A percentile compares a stretch with the other conserved stretches of the same genome.
These are phyloP conservation scores for Candida loeiensis DNA, from an alignment of 805 yeast species.

Conservation along the genomic window DNA sequence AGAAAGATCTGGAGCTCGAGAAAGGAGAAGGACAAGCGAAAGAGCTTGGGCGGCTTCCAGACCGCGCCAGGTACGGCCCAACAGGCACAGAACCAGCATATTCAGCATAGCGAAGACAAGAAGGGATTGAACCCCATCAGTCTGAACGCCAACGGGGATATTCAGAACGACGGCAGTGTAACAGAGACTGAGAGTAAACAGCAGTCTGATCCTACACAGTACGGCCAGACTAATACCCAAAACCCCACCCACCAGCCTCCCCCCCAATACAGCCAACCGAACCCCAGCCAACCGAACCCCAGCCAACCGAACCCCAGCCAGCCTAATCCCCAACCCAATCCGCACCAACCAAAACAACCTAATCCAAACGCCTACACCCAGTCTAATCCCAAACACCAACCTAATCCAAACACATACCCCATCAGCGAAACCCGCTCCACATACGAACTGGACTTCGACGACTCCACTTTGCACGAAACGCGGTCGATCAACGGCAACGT, in stretches of 20 bases:
- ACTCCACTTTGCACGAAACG: slow-evolving; percentile 2
- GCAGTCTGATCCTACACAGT: no score
- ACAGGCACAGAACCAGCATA: neutral
- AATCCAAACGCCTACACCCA: no score
- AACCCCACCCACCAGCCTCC: no score
- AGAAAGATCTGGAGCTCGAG: slow-evolving; percentile 28
- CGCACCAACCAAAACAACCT: no score
- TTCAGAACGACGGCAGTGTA: no score
- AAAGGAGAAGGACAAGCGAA: slow-evolving; percentile 25
- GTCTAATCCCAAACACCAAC: neutral
- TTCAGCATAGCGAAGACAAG: neutral
- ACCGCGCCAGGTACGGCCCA: neutral
- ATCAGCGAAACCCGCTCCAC: slow-evolving; percentile 5
- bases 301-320: neutral
- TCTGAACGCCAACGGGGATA: neutral
- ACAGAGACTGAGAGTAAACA: no score
- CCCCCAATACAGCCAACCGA: neutral
- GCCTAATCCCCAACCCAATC: neutral
- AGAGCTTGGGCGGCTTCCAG: slow-evolving; percentile 14
- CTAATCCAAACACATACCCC: neutral
- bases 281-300: neutral
- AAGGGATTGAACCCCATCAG: neutral
- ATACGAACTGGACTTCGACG: slow-evolving; percentile 5
- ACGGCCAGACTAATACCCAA: no score
- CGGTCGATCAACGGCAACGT: neutral